A percentile compares a stretch with the other conserved stretches of the same genome.
Evolutionary conservation across 148 eudicot species (phyloP).

Genomic region (Camellia sinensis): DNA sequence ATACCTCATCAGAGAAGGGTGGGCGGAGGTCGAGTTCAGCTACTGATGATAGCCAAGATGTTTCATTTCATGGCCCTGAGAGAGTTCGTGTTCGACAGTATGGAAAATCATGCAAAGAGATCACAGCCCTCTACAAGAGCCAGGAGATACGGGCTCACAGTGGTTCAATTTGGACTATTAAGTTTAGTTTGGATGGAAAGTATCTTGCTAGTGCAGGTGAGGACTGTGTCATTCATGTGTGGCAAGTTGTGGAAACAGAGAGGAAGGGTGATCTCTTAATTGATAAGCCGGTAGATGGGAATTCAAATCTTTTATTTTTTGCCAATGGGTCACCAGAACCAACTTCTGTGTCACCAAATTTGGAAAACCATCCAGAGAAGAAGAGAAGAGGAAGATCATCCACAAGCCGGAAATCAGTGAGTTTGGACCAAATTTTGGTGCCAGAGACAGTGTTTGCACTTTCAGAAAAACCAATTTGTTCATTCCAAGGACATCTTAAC

Average conservation of each 20-base stretch:
- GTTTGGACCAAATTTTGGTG: slow-evolving; percentile 64
- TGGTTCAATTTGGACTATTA: slow-evolving; percentile 89
- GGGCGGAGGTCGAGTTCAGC: slow-evolving; percentile 90
- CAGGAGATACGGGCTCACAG: slow-evolving; percentile 90
- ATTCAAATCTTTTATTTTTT: slow-evolving; percentile 52
- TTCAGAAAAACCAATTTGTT: slow-evolving; percentile 88
- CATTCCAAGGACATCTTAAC: slow-evolving; percentile 81
- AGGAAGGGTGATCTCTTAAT: slow-evolving; percentile 72
- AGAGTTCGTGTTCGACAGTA: slow-evolving; percentile 76
- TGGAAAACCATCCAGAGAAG: slow-evolving; percentile 56
- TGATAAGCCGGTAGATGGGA: slow-evolving; percentile 78
- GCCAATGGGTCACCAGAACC: slow-evolving; percentile 78
- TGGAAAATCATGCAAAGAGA: slow-evolving; percentile 84
- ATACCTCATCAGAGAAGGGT: slow-evolving; percentile 81
- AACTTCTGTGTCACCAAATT: slow-evolving; percentile 41
- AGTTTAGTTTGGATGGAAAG: slow-evolving; percentile 89
- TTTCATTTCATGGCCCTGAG: slow-evolving; percentile 80
- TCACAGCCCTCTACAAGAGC: slow-evolving; percentile 69
- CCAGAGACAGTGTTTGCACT: slow-evolving; percentile 83
- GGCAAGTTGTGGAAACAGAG: slow-evolving; percentile 80
- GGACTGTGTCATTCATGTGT: slow-evolving; percentile 86
- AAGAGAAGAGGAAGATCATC: slow-evolving; percentile 80
- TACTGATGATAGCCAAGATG: slow-evolving; percentile 93
- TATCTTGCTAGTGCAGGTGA: slow-evolving; percentile 97
- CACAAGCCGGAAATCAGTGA: slow-evolving; percentile 74